Base-by-base conservation (phyloP, 2,329 filamentous ascomycete genomes). In the Chaetomiaceae sp. region DNA sequence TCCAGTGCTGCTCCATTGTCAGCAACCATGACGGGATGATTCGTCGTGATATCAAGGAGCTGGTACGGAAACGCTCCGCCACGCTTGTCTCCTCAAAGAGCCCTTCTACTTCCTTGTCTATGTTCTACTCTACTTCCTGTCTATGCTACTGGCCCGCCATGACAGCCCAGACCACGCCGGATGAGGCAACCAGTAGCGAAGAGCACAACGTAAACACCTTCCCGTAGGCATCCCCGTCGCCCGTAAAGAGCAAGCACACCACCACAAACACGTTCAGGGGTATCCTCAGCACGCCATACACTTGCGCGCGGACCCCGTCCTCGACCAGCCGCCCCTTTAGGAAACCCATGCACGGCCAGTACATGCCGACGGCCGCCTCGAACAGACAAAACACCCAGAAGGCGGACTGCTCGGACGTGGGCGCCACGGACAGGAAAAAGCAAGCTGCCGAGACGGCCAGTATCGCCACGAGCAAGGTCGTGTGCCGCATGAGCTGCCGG, bases 231-330 rank as follows among this genome's bases (percentile, higher is more conserved):
- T 60, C 58, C 3, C 63, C 63, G 32, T 66, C 64, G 5, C 64
- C 60, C 13, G 66, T 66, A 29, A 76, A 59, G 23, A 71, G 61
- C 51, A 81, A 62, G 11, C 76, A 74, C 5, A 73, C 66, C 9
- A 81, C 73, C 1, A 82, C 77, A 60, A 81, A 80, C 14, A 78
- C 56, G 61, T 84, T 84, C 56, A 85, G 66, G 10, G 81, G 81
- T 13, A 84, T 71, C 33, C 79, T 70, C 59, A 82, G 63, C 44
- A 80, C 67, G 1, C 73, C 75, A 59, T 82, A 82, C 5, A 81
- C 72, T 57, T 75, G 75, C 5, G 75, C 78, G 38, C 79, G 66
- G 7, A 75, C 70, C 2, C 71, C 73, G 60, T 82, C 78, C 1
- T 77, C 74, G 14, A 83, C 72, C 5, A 80, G 65, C 33, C 70